Evolutionary conservation across 495 filamentous ascomycete genomes (phyloP).

Genomic region (Cairneyella variabilis): DNA sequence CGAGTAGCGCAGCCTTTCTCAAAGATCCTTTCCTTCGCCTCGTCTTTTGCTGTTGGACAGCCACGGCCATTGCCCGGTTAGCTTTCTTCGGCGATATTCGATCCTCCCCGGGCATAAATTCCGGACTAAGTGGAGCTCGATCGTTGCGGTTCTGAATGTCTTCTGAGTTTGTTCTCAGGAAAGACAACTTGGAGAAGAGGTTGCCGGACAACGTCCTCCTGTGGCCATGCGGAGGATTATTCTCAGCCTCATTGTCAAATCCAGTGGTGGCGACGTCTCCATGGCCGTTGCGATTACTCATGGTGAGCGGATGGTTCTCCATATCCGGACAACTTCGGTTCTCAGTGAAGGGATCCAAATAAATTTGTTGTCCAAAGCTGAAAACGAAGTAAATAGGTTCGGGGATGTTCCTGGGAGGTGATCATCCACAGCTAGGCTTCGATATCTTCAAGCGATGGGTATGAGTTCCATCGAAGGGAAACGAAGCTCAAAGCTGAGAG

Average conservation of each 20-base stretch:
- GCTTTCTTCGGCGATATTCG: conserved; percentile 35
- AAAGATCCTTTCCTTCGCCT: conserved; percentile 74
- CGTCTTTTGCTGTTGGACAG: conserved; percentile 62
- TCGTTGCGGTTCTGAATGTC: conserved; percentile 38
- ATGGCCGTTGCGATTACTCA: background rate
- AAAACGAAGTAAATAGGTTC: too few species aligned
- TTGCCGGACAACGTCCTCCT: conserved; percentile 64
- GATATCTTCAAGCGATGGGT: too few species aligned
- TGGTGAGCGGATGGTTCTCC: background rate
- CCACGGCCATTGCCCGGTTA: conserved; percentile 51
- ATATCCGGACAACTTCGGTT: too few species aligned
- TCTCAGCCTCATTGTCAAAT: background rate
- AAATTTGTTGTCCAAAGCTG: too few species aligned
- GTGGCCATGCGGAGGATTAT: conserved; percentile 37
- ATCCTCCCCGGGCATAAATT: conserved; percentile 21
- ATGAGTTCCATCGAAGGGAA: too few species aligned
- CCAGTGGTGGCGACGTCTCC: background rate
- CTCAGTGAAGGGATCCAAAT: too few species aligned
- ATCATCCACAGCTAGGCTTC: too few species aligned
- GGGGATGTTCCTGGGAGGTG: too few species aligned
- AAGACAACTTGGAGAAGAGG: conserved; percentile 57
- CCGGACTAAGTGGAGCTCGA: conserved; percentile 34
- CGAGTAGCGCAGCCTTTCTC: conserved; percentile 74
- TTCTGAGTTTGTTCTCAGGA: conserved; percentile 51
- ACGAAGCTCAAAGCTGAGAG: too few species aligned